Conservation (phyloP, 1,139 yeast species). For the Scheffersomyces illinoinensis region DNA sequence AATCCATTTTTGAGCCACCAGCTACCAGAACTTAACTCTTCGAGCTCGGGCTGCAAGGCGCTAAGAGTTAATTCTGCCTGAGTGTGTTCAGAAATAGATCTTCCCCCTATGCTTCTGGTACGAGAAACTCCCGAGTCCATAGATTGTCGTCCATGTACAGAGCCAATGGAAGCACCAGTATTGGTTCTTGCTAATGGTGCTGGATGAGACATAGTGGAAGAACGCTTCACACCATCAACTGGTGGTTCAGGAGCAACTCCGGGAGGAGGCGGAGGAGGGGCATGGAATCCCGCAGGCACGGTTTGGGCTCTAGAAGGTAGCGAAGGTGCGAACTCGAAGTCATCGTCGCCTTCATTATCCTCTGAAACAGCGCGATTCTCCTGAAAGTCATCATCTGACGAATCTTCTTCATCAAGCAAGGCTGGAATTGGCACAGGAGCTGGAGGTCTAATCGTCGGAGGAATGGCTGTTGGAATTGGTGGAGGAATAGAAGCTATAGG, state of each 20-base stretch:
- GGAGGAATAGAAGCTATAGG: conserved; percentile 6
- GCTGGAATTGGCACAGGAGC: conserved; percentile 15
- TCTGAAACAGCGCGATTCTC: not conserved
- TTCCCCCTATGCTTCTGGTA: conserved; percentile 18
- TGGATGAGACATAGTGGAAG: conserved; percentile 23
- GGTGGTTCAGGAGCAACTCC: conserved; percentile 11
- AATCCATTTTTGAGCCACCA: conserved; percentile 71
- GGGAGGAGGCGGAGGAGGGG: conserved; percentile 15
- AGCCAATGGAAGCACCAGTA: conserved; percentile 28
- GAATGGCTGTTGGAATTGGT: conserved; percentile 10
- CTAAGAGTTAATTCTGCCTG: conserved; percentile 32
- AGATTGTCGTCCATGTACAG: conserved; percentile 15
- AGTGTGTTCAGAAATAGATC: conserved; percentile 18
- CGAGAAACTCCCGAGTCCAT: conserved; percentile 16
- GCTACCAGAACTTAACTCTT: conserved; percentile 31
- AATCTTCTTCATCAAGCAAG: conserved; percentile 1
- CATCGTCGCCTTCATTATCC: conserved; percentile 4
- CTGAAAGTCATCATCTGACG: conserved; percentile 2
- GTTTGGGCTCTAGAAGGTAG: conserved; percentile 10
- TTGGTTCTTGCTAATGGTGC: conserved; percentile 15
- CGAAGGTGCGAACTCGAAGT: conserved; percentile 7
- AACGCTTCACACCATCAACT: conserved; percentile 11
- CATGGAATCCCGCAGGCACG: conserved; percentile 3
- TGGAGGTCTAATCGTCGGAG: conserved; percentile 14
- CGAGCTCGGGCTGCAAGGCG: conserved; percentile 33